Evolutionary conservation across 2,329 filamentous ascomycete species (phyloP), one percentile per base, ranked within the genome.

Genomic region (Neoscytalidium dimidiatum): DNA sequence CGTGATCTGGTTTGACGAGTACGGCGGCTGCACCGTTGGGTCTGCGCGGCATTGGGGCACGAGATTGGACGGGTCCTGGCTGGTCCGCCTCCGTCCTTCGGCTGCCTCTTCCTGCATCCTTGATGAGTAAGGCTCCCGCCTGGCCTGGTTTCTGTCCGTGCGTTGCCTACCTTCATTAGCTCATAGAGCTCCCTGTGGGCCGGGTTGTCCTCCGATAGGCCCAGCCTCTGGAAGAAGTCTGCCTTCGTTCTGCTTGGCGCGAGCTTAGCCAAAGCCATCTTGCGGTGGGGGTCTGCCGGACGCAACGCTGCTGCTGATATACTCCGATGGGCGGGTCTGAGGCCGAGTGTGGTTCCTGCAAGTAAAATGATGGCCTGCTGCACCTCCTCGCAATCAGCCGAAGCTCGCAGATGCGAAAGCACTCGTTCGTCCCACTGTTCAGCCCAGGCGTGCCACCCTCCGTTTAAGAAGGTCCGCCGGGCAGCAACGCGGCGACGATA

Each of bases 1-100:
- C 35, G 78, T 81, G 31, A 83, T 78, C 62, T 83, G 79, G 63
- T 78, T 77, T 71, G 80, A 82, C 64, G 77, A 79, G 69, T 81
- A 83, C 4, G 81, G 81, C 19, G 69, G 68, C 62, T 67, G 68
- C 6, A 76, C 69, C 31, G 70, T 70, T 57, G 75, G 69, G 69
- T 76, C 64, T 48, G 70, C 71, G 66, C 70, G 63, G 31, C 76
- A 77, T 21, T 78, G 74, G 9, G 76, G 72, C 4, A 78, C 76
- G 51, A 82, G 71, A 41, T 79, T 78, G 35, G 72, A 71, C 26
- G 72, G 74, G 62, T 75, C 74, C 26, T 71, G 72, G 62, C 79
- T 80, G 67, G 82, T 72, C 11, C 78, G 74, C 67, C 78, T 74
- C 68, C 81, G 74, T 38, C 78, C 80, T 56, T 70, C 67, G 14